Evolutionary conservation across 805 yeast genomes (phyloP), one percentile per base, ranked within the genome.

Genomic region (Cyberlindnera petersonii): DNA sequence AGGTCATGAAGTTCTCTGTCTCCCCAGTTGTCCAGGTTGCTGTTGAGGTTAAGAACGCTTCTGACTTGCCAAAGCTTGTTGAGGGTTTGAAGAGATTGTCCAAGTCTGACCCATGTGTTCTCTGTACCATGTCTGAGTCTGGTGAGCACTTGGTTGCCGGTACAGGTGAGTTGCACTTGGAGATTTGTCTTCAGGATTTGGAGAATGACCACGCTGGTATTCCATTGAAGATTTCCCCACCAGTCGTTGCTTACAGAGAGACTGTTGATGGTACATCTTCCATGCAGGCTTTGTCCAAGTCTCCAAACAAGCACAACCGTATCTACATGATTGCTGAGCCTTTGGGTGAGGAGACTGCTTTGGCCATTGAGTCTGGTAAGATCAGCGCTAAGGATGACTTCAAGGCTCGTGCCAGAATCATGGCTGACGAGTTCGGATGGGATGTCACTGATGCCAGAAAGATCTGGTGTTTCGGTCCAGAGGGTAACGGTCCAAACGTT

Each of bases 401-500:
- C 86, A 91, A 91, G 82, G 85, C 86, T 62, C 89, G 98, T 81
- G 98, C 98, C 61, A 89, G 98, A 83, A 64, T 86, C 68, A 78
- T 91, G 80, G 98, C 98, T 68, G 98, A 91, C 71, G 96, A 93
- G 71, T 93, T 72, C 83, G 96, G 91, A 60, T 91, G 98, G 98
- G 98, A 91, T 69, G 97, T 93, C 69, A 81, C 96, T 60, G 98
- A 91, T 68, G 98, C 97, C 75, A 89, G 98, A 85, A 91, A 93
- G 93, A 93, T 91, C 68, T 91, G 98, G 98, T 87, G 96, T 85
- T 91, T 91, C 88, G 98, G 98, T 78, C 98, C 98, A 69, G 98
- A 91, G 68, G 97, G 97, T 74, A 82, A 77, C 71, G 98, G 98
- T 75, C 89, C 98, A 65, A 91, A 91, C 79, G 73, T 93, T 66